These are phyloP conservation scores for Annulohypoxylon truncatum DNA, from an alignment of 2,329 filamentous ascomycete genomes.

Conservation along the genomic window DNA sequence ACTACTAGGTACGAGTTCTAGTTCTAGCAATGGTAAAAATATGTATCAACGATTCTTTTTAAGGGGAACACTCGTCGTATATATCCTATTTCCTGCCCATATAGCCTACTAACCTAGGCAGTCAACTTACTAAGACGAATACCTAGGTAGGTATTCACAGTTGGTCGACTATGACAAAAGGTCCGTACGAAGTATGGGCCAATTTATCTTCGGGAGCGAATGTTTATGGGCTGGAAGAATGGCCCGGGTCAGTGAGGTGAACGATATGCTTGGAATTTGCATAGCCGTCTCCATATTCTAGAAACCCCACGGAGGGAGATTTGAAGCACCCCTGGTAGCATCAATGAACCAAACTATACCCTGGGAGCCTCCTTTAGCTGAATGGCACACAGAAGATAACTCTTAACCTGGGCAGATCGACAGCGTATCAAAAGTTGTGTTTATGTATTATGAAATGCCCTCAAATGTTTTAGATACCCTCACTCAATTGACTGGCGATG, in stretches of 20 bases:
- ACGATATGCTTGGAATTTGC: neutral
- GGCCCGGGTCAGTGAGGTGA: neutral
- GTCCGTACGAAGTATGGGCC: neutral
- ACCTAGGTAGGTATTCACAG: too few species aligned
- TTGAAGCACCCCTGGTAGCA: neutral
- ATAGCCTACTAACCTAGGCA: neutral
- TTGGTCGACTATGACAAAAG: neutral
- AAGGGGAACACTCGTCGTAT: neutral
- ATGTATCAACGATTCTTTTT: neutral
- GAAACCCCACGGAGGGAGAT: slow-evolving; percentile 3
- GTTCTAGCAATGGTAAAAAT: neutral
- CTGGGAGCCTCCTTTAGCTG: neutral
- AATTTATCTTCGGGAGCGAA: neutral
- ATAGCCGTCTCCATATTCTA: neutral
- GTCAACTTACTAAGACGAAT: neutral
- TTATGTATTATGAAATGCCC: neutral
- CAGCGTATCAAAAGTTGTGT: neutral
- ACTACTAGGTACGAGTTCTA: too few species aligned
- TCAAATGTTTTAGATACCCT: neutral
- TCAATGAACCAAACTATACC: neutral
- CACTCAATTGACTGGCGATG: slow-evolving; percentile 1
- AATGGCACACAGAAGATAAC: slow-evolving; percentile 3
- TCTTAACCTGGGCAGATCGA: too few species aligned
- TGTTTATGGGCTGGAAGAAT: neutral
- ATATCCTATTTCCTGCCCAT: neutral